Evolutionary conservation across 192 early-diverging fungal genomes (phyloP), one percentile per base, ranked within the genome.

Genomic region (Mortierella alpina): DNA sequence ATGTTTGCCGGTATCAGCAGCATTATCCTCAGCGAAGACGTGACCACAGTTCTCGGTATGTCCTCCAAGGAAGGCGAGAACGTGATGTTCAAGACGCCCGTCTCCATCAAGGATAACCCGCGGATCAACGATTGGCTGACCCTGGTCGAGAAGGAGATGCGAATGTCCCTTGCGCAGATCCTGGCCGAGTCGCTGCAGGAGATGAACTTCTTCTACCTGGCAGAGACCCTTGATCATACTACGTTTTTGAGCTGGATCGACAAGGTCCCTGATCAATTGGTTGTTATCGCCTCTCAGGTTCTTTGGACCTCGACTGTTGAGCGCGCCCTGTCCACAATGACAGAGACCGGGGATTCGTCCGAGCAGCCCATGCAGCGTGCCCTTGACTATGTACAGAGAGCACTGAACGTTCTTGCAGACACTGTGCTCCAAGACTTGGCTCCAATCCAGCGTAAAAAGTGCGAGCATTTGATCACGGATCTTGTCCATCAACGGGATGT

Each of bases 51-150:
- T 40, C 49, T 84, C 4, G 97, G 97, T 48, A 91, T 99, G 86
- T 86, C 91, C 7, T 99, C 97, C 23, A 90, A 90, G 52, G 98
- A 99, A 83, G 97, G 96, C 55, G 98, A 99, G 85, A 84, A 86
- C 17, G 92, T 99, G 5, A 42, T 74, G 10, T 93, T 99, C 84
- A 93, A 91, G 58, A 89, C 84, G 23, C 88, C 91, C 0, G 88
- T 99, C 22, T 90, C 91, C 31, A 83, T 99, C 53, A 92, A 91
- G 58, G 90, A 96, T 55, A 88, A 93, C 74, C 93, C 96, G 47
- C 92, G 93, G 69, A 97, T 99, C 73, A 98, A 98, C 87, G 98
- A 98, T 72, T 99, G 98, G 98, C 85, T 99, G 22, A 92, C 94
- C 0, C 75, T 94, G 12, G 82, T 99, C 22, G 98, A 99, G 86